Conservation (phyloP, 2,329 filamentous ascomycete species). For the Hypoxylon sp. region DNA sequence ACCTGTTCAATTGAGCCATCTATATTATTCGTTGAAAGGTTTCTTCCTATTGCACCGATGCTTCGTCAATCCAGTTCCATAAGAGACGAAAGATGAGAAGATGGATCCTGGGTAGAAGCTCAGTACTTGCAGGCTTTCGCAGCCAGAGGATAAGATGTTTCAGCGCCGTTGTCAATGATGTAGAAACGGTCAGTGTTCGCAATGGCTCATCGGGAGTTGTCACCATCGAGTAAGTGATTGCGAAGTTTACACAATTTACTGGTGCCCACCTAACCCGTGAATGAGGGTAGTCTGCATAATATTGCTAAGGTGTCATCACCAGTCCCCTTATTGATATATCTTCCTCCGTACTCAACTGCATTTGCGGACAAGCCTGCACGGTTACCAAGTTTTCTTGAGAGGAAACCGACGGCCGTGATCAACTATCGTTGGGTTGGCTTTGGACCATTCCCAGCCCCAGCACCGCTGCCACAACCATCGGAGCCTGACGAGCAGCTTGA, state of each 20-base stretch:
- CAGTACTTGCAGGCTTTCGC: slow-evolving; percentile 19
- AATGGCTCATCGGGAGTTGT: slow-evolving; percentile 61
- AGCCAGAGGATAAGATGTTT: slow-evolving; percentile 28
- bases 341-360: slow-evolving; percentile 58
- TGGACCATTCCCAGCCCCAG: slow-evolving; percentile 18
- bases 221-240: slow-evolving; percentile 59
- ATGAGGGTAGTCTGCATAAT: slow-evolving; percentile 59
- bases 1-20: no score
- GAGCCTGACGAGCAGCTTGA: slow-evolving; percentile 8
- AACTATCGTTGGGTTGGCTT: slow-evolving; percentile 65
- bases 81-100: slow-evolving; percentile 30
- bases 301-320: slow-evolving; percentile 48
- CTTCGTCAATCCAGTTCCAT: not conserved
- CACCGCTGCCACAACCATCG: not conserved
- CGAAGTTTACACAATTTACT: no score
- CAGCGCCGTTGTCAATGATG: slow-evolving; percentile 39
- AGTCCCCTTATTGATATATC: slow-evolving; percentile 61
- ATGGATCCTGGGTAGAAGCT: slow-evolving; percentile 28
- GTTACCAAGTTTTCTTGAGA: slow-evolving; percentile 54
- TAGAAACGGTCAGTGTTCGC: slow-evolving; percentile 55
- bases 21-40: no score
- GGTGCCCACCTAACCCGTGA: no score
- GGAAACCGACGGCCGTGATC: slow-evolving; percentile 61
- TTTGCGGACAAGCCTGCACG: slow-evolving; percentile 39
- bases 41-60: not conserved